Conservation (phyloP, 176 grass and related monocot species). For the Cymbopogon citratus region DNA sequence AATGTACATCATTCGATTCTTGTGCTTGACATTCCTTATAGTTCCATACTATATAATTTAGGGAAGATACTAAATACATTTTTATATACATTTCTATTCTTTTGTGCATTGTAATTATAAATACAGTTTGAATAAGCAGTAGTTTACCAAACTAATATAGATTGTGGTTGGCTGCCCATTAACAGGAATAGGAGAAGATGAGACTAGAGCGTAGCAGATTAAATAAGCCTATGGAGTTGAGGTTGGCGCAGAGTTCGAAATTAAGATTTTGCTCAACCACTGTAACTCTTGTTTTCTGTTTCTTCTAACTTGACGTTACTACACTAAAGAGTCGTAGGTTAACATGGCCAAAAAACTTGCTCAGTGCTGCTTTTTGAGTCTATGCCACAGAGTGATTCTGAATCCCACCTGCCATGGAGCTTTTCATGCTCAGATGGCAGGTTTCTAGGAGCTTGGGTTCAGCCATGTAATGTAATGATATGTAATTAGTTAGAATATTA, state of each 20-base stretch:
- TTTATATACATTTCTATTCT: background rate
- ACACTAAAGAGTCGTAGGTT: too few species aligned
- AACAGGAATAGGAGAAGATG: background rate
- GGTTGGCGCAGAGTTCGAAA: background rate
- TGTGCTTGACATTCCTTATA: background rate
- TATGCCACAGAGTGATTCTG: slow-evolving; percentile 35
- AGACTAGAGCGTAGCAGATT: background rate
- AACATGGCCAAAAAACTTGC: background rate
- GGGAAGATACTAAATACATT: background rate
- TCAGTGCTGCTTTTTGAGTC: slow-evolving; percentile 61
- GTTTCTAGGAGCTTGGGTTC: slow-evolving; percentile 86
- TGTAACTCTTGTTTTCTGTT: background rate
- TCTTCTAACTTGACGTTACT: too few species aligned
- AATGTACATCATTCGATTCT: background rate
- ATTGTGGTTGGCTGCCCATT: background rate
- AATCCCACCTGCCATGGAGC: slow-evolving; percentile 16
- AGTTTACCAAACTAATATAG: background rate
- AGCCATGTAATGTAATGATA: slow-evolving; percentile 57
- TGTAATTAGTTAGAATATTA: background rate
- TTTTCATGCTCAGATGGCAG: slow-evolving; percentile 62
- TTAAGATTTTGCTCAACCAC: background rate
- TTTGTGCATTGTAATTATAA: background rate
- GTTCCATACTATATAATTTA: background rate
- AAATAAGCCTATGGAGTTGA: background rate
- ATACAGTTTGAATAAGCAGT: background rate